phyloP scores from a whole-genome alignment of 1,284 basidiomycete genomes.

The Heterobasidion parviporum region DNA sequence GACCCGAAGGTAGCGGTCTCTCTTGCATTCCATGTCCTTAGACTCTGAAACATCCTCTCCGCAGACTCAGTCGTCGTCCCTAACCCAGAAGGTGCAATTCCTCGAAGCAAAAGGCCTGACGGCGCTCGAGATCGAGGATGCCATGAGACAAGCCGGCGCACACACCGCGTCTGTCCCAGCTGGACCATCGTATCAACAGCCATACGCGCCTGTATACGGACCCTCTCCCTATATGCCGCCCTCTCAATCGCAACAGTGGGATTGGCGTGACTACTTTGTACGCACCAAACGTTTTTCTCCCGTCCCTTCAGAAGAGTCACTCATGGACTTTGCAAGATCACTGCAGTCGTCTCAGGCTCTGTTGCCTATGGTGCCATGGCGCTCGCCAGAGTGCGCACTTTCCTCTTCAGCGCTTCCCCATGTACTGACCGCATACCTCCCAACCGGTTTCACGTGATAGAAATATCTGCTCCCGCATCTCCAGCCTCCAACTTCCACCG shows the following conservation, averaged over 20 bases:
- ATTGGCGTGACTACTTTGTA: constrained; percentile 96
- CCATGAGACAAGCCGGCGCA: constrained; percentile 57
- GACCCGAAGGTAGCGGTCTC: constrained; percentile 56
- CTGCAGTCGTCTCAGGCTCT: constrained; percentile 86
- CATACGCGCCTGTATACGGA: constrained; percentile 32
- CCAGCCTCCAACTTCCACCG: constrained; percentile 80
- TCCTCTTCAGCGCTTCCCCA: background rate
- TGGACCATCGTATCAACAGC: constrained; percentile 23
- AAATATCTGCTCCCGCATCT: constrained; percentile 93
- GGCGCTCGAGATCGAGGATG: constrained; percentile 80
- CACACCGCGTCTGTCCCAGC: constrained; percentile 17
- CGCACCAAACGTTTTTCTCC: constrained; percentile 21
- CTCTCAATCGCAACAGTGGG: constrained; percentile 51
- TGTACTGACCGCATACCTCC: background rate
- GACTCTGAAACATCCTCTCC: background rate
- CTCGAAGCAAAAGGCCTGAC: constrained; percentile 91
- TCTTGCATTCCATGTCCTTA: background rate
- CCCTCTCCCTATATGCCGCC: constrained; percentile 29
- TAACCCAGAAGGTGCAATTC: constrained; percentile 87
- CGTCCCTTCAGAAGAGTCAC: background rate
- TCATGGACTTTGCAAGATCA: constrained; percentile 57
- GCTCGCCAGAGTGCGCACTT: constrained; percentile 64
- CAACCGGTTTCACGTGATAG: constrained; percentile 28
- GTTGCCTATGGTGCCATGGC: constrained; percentile 85
- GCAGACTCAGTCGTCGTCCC: constrained; percentile 66